Conservation (phyloP, 306 rosid species). For the Begonia peltatifolia region DNA sequence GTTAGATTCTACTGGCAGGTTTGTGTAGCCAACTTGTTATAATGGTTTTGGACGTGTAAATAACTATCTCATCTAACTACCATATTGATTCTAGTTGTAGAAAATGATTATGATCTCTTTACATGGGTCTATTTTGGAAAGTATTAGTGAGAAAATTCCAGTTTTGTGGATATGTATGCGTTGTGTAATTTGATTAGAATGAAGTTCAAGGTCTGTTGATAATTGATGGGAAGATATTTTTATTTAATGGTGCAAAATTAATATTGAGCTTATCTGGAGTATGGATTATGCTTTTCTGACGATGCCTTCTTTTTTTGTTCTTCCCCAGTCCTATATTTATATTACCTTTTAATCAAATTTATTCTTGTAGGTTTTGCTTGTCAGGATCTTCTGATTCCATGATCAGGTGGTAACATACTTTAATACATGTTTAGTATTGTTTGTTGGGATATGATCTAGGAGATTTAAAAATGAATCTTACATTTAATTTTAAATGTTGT, state of each 20-base stretch:
- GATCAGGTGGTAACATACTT: conserved; percentile 53
- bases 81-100: too few species aligned
- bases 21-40: conserved; percentile 10
- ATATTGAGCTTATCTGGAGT: too few species aligned
- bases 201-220: neutral
- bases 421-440: conserved; percentile 1
- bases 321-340: too few species aligned
- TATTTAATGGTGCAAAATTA: too few species aligned
- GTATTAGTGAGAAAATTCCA: too few species aligned
- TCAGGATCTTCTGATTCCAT: conserved; percentile 99
- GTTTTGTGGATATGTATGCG: neutral
- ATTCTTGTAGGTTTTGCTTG: conserved; percentile 61
- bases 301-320: too few species aligned
- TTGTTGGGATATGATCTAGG: neutral
- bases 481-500: neutral
- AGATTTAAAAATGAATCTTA: neutral
- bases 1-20: conserved; percentile 95
- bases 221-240: too few species aligned
- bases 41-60: too few species aligned
- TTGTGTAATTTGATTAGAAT: neutral
- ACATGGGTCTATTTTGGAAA: too few species aligned
- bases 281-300: too few species aligned
- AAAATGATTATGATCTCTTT: too few species aligned
- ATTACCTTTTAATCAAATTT: conserved; percentile 3
- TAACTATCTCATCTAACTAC: too few species aligned